Evolutionary conservation across 768 basidiomycete genomes (phyloP).

Genomic region (Mycena chlorophos): DNA sequence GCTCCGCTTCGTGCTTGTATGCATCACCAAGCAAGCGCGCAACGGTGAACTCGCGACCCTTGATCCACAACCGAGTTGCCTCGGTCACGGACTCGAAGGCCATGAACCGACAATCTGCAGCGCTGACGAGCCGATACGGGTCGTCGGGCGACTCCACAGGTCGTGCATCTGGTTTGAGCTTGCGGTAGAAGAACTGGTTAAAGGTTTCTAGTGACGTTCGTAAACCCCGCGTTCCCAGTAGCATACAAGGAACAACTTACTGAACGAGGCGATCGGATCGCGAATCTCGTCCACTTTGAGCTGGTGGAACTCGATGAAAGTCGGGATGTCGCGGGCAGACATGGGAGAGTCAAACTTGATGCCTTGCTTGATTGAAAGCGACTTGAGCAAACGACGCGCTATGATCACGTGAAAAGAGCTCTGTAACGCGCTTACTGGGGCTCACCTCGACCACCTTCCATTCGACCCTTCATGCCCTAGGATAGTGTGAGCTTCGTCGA

Average conservation of each 20-base stretch:
- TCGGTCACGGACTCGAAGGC: conserved; percentile 83
- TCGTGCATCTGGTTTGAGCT: conserved; percentile 81
- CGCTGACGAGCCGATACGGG: conserved; percentile 76
- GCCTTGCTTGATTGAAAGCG: conserved; percentile 91
- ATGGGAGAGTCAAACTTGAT: conserved; percentile 87
- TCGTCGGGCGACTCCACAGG: conserved; percentile 74
- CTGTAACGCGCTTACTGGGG: conserved; percentile 4
- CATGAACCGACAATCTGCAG: conserved; percentile 97
- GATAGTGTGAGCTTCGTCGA: not conserved
- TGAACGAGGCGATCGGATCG: conserved; percentile 82
- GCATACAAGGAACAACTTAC: conserved; percentile 42
- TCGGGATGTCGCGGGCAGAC: conserved; percentile 79
- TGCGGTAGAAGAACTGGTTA: conserved; percentile 90
- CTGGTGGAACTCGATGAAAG: conserved; percentile 88
- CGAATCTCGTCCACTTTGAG: conserved; percentile 80
- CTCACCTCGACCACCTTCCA: conserved; percentile 86
- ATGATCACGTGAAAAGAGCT: not conserved
- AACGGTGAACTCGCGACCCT: conserved; percentile 91
- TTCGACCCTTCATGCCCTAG: conserved; percentile 78
- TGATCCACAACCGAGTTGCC: conserved; percentile 94
- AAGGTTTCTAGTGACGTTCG: conserved; percentile 64
- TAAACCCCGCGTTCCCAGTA: not conserved
- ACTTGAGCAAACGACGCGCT: conserved; percentile 85
- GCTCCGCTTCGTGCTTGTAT: conserved; percentile 68
- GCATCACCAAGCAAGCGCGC: conserved; percentile 74